phyloP scores from a whole-genome alignment of 192 early-diverging fungal genomes.

The Geosiphon pyriformis region DNA sequence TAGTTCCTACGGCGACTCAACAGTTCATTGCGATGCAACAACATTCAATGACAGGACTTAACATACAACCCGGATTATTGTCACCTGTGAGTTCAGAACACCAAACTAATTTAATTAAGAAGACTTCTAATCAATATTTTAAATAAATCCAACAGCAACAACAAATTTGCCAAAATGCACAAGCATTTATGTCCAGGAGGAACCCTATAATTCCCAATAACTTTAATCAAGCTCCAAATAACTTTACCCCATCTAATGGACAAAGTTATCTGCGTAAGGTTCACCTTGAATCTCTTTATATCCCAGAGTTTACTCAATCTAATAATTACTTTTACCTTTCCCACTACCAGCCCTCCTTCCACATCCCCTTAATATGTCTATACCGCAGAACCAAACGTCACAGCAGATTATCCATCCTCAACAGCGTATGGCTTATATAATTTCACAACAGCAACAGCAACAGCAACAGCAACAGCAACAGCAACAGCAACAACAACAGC shows the following conservation, averaged over 20 bases:
- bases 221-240: not conserved
- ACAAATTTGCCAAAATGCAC: not conserved
- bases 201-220: not conserved
- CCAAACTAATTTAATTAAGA: not conserved
- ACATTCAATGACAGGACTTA: not conserved
- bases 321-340: not conserved
- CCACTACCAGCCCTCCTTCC: not conserved
- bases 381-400: not conserved
- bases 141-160: not conserved
- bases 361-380: not conserved
- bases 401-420: not conserved
- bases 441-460: not conserved
- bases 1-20: not conserved
- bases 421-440: not conserved
- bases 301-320: not conserved
- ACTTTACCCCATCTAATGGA: not conserved
- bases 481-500: constrained; percentile 4
- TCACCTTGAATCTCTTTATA: not conserved
- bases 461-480: not conserved
- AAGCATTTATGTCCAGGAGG: not conserved
- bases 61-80: not conserved
- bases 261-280: not conserved
- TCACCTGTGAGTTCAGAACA: too few relatives aligned
- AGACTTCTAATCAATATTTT: not conserved
- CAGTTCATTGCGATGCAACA: not conserved